Base-by-base conservation (phyloP, 495 filamentous ascomycete species). In the Lasiosphaeris hirsuta region DNA sequence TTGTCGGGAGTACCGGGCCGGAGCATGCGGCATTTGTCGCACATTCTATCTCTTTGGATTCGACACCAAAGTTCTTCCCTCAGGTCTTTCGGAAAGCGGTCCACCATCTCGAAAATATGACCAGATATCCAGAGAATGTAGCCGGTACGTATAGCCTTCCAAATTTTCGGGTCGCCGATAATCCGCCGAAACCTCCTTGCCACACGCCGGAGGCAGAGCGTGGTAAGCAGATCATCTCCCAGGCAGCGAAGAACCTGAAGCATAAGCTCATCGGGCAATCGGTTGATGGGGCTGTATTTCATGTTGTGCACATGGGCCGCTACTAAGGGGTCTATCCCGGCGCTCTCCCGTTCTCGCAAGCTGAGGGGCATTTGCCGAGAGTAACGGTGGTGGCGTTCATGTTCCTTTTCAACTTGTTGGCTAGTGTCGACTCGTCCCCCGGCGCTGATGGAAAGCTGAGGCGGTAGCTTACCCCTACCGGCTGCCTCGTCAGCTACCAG, bases 31-130 rank as follows among this genome's bases (percentile, higher is more conserved):
- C 57, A 63, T 40, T 47, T 13, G 19, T 57, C 48, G 56, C 63
- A 62, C 55, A 53, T 40, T 23, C 56, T 52, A 40, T 62, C 59
- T 43, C 15, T 59, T 42, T 54, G 59, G 23, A 65, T 36, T 36
- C 14, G 56, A 33, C 43, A 56, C 37, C 50, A 54, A 37, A 62
- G 50, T 56, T 56, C 17, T 17, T 60, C 13, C 18, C 44, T 23
- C 17, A 43, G 15, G 17, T 51, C 34, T 42, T 42, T 43, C 19
- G 54, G 38, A 51, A 57, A 36, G 38, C 9, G 44, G 44, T 40
- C 10, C 19, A 18, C 44, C 15, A 6, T 19, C 44, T 43, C 44
- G 15, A 50, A 40, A 49, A 50, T 42, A 9, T n/a, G 15, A 43
- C n/a, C 35, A 10, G 37, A 57, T 42, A 0, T 14, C 19, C 44